Evolutionary conservation across 305 asterid species (phyloP).

Genomic region (Rubia occidens): DNA sequence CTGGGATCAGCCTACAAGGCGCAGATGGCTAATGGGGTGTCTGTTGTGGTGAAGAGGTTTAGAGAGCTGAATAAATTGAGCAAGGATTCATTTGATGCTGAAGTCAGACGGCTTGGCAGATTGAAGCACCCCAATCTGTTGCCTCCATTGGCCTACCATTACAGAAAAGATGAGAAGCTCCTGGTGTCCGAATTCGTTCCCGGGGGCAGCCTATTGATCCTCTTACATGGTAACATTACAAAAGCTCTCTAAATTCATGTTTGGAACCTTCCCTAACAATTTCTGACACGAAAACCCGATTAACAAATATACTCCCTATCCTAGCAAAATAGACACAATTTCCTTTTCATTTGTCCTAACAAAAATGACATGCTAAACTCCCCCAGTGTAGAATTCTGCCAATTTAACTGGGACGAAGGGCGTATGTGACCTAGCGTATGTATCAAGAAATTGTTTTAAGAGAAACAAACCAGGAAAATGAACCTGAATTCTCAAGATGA

Average conservation of each 20-base stretch:
- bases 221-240: constrained; percentile 55
- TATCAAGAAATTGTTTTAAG: too few species aligned
- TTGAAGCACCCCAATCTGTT: constrained; percentile 52
- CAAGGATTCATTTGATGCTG: constrained; percentile 53
- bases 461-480: too few species aligned
- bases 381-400: background rate
- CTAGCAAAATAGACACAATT: too few species aligned
- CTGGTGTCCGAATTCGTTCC: constrained; percentile 55
- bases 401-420: too few species aligned
- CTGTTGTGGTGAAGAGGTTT: constrained; percentile 81
- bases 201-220: constrained; percentile 60
- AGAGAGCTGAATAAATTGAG: constrained; percentile 61
- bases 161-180: constrained; percentile 78
- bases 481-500: background rate
- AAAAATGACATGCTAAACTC: too few species aligned
- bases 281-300: background rate
- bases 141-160: constrained; percentile 82
- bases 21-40: constrained; percentile 44
- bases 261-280: background rate
- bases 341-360: too few species aligned
- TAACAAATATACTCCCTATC: too few species aligned
- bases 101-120: constrained; percentile 50
- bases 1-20: constrained; percentile 88
- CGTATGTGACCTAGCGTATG: too few species aligned
- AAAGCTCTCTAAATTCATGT: background rate